Percentiles rank a stretch among this genome's conserved stretches.
These are phyloP conservation scores for Dactylonectria estremocensis DNA, from an alignment of 2,329 filamentous ascomycete genomes.

Conservation along the genomic window DNA sequence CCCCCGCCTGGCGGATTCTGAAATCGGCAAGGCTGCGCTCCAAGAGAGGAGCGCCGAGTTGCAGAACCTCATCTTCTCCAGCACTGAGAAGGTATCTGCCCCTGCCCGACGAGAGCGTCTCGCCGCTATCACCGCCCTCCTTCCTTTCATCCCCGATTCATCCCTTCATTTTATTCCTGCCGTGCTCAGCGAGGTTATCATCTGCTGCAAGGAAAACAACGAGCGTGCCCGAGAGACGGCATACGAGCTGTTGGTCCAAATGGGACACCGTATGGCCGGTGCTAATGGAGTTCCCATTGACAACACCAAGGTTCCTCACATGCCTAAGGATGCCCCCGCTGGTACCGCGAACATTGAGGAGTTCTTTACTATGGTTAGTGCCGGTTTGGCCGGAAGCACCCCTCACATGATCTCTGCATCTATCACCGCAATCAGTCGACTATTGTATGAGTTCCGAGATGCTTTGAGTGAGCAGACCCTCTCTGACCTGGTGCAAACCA, in stretches of 20 bases:
- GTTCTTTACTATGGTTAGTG: constrained; percentile 98
- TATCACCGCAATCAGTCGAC: constrained; percentile 94
- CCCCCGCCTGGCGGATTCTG: constrained; percentile 87
- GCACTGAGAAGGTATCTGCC: constrained; percentile 86
- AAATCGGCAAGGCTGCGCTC: constrained; percentile 82
- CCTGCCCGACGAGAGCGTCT: constrained; percentile 91
- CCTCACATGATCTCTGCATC: constrained; percentile 98
- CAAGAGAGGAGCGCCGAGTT: constrained; percentile 82
- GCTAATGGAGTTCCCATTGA: constrained; percentile 82
- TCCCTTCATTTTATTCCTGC: constrained; percentile 95
- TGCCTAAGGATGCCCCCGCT: constrained; percentile 84
- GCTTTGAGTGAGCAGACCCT: constrained; percentile 79
- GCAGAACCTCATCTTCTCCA: constrained; percentile 84
- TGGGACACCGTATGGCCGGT: constrained; percentile 83
- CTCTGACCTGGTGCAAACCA: constrained; percentile 89
- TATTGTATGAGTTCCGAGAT: constrained; percentile 91
- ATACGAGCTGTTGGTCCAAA: constrained; percentile 90
- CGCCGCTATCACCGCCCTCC: constrained; percentile 83
- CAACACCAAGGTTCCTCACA: constrained; percentile 88
- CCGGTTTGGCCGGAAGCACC: constrained; percentile 91
- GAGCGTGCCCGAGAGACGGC: constrained; percentile 92
- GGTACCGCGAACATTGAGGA: constrained; percentile 90
- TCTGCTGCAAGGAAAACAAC: constrained; percentile 97
- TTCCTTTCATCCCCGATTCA: constrained; percentile 82
- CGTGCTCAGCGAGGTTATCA: constrained; percentile 93